phyloP scores from a whole-genome alignment of 768 basidiomycete species.

The Phaeolepiota aurea region DNA sequence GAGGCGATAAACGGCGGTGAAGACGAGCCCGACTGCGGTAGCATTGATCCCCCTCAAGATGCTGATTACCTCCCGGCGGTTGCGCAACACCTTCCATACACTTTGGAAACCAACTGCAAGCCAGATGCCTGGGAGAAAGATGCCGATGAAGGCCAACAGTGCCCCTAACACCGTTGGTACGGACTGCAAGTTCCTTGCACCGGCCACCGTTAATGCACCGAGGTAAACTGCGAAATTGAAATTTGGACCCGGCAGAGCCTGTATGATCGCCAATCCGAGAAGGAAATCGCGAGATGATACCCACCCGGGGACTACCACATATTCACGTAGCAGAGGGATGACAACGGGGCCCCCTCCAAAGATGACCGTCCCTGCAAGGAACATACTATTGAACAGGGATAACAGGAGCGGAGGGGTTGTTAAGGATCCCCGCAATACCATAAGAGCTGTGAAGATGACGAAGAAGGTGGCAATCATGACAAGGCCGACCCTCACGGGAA shows the following conservation, averaged over 20 bases:
- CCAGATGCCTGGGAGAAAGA: slow-evolving; percentile 24
- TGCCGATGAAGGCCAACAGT: slow-evolving; percentile 23
- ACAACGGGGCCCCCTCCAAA: slow-evolving; percentile 32
- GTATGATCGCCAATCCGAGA: slow-evolving; percentile 24
- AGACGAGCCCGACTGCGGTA: not conserved
- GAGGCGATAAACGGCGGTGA: not conserved
- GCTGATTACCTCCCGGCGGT: not conserved
- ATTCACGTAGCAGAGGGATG: slow-evolving; percentile 27
- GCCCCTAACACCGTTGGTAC: slow-evolving; percentile 15
- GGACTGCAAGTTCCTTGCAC: not conserved
- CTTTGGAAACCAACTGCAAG: slow-evolving; percentile 1
- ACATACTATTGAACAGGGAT: slow-evolving; percentile 15
- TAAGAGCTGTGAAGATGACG: not conserved
- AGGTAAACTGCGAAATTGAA: slow-evolving; percentile 29
- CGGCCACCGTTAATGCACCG: slow-evolving; percentile 20
- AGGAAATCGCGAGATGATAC: slow-evolving; percentile 28
- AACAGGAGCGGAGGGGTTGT: slow-evolving; percentile 2
- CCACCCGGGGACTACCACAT: slow-evolving; percentile 23
- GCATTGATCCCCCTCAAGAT: not conserved
- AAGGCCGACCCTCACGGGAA: not conserved
- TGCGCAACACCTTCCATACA: not conserved
- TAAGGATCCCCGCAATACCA: slow-evolving; percentile 1
- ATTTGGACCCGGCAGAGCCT: slow-evolving; percentile 25
- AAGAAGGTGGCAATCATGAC: not conserved
- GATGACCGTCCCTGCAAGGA: slow-evolving; percentile 18